Evolutionary conservation across 345 rosid genomes (phyloP).

Genomic region (Brassica juncea): DNA sequence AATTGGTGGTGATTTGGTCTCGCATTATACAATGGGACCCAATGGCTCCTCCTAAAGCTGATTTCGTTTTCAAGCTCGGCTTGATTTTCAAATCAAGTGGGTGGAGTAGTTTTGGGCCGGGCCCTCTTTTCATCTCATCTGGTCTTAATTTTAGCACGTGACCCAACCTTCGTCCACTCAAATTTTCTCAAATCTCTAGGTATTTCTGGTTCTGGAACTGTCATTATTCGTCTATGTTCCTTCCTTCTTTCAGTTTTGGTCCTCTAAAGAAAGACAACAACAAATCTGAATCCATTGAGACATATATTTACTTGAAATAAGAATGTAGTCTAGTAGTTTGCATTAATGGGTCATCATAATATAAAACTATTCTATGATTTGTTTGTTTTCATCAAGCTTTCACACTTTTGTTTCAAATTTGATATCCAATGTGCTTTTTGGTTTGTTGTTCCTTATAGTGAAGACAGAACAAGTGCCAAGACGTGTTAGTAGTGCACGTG

Average conservation of each 20-base stretch:
- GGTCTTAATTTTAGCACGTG: slow-evolving; percentile 33
- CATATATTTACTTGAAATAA: neutral
- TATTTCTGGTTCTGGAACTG: neutral
- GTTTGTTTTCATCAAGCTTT: neutral
- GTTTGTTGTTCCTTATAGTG: neutral
- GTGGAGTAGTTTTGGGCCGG: slow-evolving; percentile 32
- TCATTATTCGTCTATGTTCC: neutral
- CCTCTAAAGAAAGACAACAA: neutral
- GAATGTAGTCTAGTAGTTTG: neutral
- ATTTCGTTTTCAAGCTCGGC: neutral
- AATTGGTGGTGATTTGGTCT: slow-evolving; percentile 17
- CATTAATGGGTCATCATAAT: neutral
- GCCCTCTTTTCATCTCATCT: slow-evolving; percentile 23
- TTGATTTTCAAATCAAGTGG: neutral
- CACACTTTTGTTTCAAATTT: neutral
- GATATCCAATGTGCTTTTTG: neutral
- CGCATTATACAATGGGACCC: slow-evolving; percentile 17
- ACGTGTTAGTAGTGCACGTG: neutral
- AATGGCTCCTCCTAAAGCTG: neutral
- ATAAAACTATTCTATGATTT: neutral
- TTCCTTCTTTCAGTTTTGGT: neutral
- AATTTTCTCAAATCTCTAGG: neutral
- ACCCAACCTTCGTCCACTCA: slow-evolving; percentile 32
- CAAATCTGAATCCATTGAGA: neutral
- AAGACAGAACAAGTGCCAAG: slow-evolving; percentile 1